A percentile compares a stretch with the other conserved stretches of the same genome.
These are phyloP conservation scores for Ceratorhiza oryzae-sativae DNA, from an alignment of 1,284 basidiomycete species.

Conservation along the genomic window DNA sequence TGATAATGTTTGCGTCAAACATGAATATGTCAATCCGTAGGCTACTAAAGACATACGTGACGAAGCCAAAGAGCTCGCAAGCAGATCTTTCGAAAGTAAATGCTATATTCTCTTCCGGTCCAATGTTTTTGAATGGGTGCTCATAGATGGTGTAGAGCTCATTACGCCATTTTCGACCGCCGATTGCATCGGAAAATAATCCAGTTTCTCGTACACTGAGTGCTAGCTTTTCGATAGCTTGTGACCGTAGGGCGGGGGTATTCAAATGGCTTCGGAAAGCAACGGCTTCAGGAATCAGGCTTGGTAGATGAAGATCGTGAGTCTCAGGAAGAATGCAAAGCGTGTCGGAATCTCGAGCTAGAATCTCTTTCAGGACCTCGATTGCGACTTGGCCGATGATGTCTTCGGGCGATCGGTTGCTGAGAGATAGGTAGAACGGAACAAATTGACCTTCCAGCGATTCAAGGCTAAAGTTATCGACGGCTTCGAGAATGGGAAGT, in stretches of 20 bases:
- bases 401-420: slow-evolving; percentile 26
- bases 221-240: slow-evolving; percentile 66
- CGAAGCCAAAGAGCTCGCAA: slow-evolving; percentile 85
- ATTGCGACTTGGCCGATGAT: slow-evolving; percentile 53
- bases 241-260: slow-evolving; percentile 64
- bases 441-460: slow-evolving; percentile 50
- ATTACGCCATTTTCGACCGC: slow-evolving; percentile 78
- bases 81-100: slow-evolving; percentile 92
- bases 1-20: not conserved
- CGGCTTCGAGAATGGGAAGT: slow-evolving; percentile 65
- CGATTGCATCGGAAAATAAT: slow-evolving; percentile 69
- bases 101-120: slow-evolving; percentile 62
- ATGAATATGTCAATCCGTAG: not conserved
- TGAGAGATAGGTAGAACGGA: slow-evolving; percentile 43
- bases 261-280: slow-evolving; percentile 62
- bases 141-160: slow-evolving; percentile 86
- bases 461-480: slow-evolving; percentile 62
- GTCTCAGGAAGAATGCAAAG: slow-evolving; percentile 57
- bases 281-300: slow-evolving; percentile 48
- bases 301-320: slow-evolving; percentile 45
- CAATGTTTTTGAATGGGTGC: slow-evolving; percentile 61
- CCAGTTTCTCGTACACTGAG: slow-evolving; percentile 72
- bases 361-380: slow-evolving; percentile 54
- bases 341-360: slow-evolving; percentile 61
- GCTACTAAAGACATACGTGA: slow-evolving; percentile 66